phyloP scores from a whole-genome alignment of 805 yeast genomes.

The Saccharomyces cerevisiae region DNA sequence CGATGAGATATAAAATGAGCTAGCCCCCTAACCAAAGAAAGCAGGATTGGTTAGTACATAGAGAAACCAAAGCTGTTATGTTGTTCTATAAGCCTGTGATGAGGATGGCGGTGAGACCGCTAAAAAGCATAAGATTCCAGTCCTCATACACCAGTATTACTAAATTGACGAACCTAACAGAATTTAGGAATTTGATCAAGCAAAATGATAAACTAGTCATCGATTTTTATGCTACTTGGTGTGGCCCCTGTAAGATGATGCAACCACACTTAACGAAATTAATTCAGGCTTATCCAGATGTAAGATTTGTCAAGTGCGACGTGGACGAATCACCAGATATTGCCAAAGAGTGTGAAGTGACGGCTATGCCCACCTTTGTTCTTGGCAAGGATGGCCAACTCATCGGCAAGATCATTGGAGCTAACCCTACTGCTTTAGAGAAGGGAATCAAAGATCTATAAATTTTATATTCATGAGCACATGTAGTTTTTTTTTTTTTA shows the following conservation, averaged over 20 bases:
- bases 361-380: conserved; percentile 73
- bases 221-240: conserved; percentile 69
- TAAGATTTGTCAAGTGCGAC: conserved; percentile 60
- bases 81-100: not conserved
- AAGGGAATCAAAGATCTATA: conserved; percentile 25
- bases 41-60: not conserved
- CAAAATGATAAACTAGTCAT: conserved; percentile 38
- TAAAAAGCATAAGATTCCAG: conserved; percentile 1
- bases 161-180: conserved; percentile 29
- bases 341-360: conserved; percentile 51
- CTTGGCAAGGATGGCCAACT: conserved; percentile 53
- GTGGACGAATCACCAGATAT: conserved; percentile 56
- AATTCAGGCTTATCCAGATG: conserved; percentile 33
- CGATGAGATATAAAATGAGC: not conserved
- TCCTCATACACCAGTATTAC: conserved; percentile 23
- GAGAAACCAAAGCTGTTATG: conserved; percentile 1
- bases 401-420: conserved; percentile 56
- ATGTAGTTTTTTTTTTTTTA: not conserved
- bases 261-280: conserved; percentile 46
- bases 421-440: conserved; percentile 34
- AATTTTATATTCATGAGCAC: not conserved
- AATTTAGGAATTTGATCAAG: conserved; percentile 32
- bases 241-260: conserved; percentile 73
- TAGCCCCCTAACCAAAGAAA: not conserved
- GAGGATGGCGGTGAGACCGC: not conserved